Conservation (phyloP, 2,329 filamentous ascomycete genomes). For the Huntiella moniliformis region DNA sequence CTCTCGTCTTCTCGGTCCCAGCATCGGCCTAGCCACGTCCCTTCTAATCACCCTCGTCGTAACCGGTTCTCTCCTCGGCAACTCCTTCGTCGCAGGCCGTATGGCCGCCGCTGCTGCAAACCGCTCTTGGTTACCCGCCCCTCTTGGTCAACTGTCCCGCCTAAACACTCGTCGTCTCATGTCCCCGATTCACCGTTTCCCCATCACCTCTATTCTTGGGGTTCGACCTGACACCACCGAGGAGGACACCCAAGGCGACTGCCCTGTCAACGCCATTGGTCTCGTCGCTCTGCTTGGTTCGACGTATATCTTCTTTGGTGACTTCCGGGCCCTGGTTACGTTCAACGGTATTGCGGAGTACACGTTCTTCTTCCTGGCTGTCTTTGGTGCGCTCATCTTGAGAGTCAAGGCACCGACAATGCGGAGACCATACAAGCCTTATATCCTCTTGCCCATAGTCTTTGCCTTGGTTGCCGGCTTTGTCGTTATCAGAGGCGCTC, state of each 20-base stretch:
- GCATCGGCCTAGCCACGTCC: constrained; percentile 34
- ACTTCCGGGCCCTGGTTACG: constrained; percentile 40
- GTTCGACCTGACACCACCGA: constrained; percentile 35
- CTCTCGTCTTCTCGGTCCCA: constrained; percentile 32
- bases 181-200: constrained; percentile 6
- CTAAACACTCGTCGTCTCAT: constrained; percentile 18
- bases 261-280: constrained; percentile 34
- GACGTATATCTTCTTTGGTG: constrained; percentile 40
- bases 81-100: constrained; percentile 42
- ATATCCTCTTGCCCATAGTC: constrained; percentile 28
- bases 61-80: constrained; percentile 41
- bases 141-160: constrained; percentile 22
- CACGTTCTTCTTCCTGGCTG: constrained; percentile 45
- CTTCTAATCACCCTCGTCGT: constrained; percentile 40
- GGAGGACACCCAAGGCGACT: constrained; percentile 22
- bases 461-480: constrained; percentile 41
- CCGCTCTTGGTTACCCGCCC: constrained; percentile 29
- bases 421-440: constrained; percentile 35
- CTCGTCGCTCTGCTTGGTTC: constrained; percentile 30
- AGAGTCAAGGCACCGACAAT: constrained; percentile 36
- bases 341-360: constrained; percentile 42
- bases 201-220: constrained; percentile 15
- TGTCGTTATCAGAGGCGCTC: constrained; percentile 37
- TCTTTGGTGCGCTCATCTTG: constrained; percentile 37
- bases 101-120: constrained; percentile 41